Conservation (phyloP, 2,329 filamentous ascomycete species). For the Penicillium sp. region DNA sequence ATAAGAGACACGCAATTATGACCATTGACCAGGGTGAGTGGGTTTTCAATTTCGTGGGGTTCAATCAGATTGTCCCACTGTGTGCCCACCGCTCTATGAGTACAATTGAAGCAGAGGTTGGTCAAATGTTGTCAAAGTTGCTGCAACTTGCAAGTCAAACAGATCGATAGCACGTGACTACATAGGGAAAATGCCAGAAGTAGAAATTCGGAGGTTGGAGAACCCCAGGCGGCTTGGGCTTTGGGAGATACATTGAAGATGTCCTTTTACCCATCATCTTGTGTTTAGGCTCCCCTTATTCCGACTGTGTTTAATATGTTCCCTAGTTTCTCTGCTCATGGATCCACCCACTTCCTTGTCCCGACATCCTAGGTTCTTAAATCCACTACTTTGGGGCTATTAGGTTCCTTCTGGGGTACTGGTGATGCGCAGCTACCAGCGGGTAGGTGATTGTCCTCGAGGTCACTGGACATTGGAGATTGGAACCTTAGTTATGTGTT, state of each 20-base stretch:
- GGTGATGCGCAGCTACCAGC: neutral
- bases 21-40: too few species aligned
- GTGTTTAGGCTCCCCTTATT: too few species aligned
- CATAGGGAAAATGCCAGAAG: neutral
- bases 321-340: neutral
- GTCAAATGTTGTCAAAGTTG: neutral
- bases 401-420: neutral
- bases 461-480: neutral
- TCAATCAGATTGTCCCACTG: too few species aligned
- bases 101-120: too few species aligned
- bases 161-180: constrained; percentile 5
- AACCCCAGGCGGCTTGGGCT: neutral
- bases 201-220: neutral
- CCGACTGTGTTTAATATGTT: neutral
- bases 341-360: neutral
- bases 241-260: neutral
- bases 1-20: neutral
- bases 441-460: neutral
- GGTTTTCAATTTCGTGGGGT: neutral
- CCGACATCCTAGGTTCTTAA: neutral
- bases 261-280: neutral
- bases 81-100: too few species aligned
- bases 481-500: neutral
- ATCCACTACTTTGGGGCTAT: neutral
- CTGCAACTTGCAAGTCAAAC: neutral